Evolutionary conservation across 441 rosid genomes (phyloP), one percentile per base, ranked within the genome.

Genomic region (Jatropha podagrica): DNA sequence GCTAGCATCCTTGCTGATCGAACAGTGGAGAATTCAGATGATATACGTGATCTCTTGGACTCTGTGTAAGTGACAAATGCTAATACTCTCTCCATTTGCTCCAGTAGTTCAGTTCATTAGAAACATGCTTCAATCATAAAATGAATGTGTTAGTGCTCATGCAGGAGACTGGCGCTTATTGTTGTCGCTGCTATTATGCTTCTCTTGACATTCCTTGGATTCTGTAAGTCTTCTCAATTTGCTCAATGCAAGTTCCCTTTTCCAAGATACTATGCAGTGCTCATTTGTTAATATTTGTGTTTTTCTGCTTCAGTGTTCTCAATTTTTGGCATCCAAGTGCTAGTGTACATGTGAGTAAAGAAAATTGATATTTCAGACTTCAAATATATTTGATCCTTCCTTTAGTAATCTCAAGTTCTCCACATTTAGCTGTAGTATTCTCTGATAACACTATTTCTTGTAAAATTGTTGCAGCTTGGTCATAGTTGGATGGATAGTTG

Each of bases 401-500:
- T 48, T 18, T 38, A 7, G 2, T 27, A 42, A 41, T 65, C 66
- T 55, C 32, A 48, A 14, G 12, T 55, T n/a, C 63, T 56, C 13
- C 46, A 42, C n/a, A 15, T 37, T 18, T 56, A 15, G 15, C 56
- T 40, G 44, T 11, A 18, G 12, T 41, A 40, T 11, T 49, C 54
- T 61, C 26, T 68, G 8, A 6, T 42, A 2, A 18, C n/a, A 27
- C 41, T 65, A 26, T 37, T 60, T 18, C 14, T 48, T 38, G 0
- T 74, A 63, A 72, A 74, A 76, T 65, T 72, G 49, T 75, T 84
- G 85, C 88, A 95, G 99, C 74, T 86, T 95, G 81, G 97, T 93
- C 68, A 71, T 85, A 17, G 69, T 91, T 37, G 99, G 97, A 81
- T 95, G 99, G 99, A 73, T 92, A 68, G 88, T 95, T 78, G 98